Conservation (phyloP, 2,329 filamentous ascomycete species). For the Zalaria sp. region DNA sequence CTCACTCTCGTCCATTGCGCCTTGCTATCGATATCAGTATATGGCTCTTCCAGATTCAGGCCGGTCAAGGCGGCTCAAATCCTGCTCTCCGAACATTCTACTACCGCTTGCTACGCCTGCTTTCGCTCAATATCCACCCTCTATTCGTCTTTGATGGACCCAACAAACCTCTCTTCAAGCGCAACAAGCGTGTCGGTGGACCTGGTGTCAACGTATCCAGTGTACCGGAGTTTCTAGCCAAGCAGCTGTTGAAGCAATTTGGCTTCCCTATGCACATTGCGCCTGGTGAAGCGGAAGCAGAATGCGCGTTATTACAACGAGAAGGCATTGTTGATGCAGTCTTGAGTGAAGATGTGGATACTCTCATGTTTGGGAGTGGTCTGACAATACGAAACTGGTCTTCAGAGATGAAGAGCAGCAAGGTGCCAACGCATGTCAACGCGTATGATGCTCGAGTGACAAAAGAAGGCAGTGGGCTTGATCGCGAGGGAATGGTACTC, state of each 20-base stretch:
- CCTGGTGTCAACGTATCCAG: conserved; percentile 49
- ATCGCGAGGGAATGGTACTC: conserved; percentile 80
- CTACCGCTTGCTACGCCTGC: conserved; percentile 69
- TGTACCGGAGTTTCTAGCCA: conserved; percentile 61
- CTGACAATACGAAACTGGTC: conserved; percentile 72
- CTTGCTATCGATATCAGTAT: conserved; percentile 91
- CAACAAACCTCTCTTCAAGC: conserved; percentile 74
- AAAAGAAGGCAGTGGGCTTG: conserved; percentile 46
- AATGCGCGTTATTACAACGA: conserved; percentile 76
- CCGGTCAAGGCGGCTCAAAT: conserved; percentile 72
- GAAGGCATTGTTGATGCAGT: conserved; percentile 82
- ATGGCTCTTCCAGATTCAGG: conserved; percentile 90
- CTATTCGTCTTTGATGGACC: conserved; percentile 86
- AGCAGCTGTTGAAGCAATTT: conserved; percentile 71
- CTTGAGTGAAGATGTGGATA: conserved; percentile 91
- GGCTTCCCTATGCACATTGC: conserved; percentile 75
- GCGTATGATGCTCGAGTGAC: conserved; percentile 56
- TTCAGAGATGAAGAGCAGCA: conserved; percentile 50
- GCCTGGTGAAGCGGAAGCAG: conserved; percentile 89
- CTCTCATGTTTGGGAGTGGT: conserved; percentile 88
- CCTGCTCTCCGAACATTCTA: conserved; percentile 85
- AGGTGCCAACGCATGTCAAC: conserved; percentile 70
- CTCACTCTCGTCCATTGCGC: conserved; percentile 57
- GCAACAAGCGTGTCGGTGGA: conserved; percentile 55
- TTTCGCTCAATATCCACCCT: conserved; percentile 66